These are phyloP conservation scores for Helicocarpus griseus DNA, from an alignment of 2,329 filamentous ascomycete genomes.

Conservation along the genomic window DNA sequence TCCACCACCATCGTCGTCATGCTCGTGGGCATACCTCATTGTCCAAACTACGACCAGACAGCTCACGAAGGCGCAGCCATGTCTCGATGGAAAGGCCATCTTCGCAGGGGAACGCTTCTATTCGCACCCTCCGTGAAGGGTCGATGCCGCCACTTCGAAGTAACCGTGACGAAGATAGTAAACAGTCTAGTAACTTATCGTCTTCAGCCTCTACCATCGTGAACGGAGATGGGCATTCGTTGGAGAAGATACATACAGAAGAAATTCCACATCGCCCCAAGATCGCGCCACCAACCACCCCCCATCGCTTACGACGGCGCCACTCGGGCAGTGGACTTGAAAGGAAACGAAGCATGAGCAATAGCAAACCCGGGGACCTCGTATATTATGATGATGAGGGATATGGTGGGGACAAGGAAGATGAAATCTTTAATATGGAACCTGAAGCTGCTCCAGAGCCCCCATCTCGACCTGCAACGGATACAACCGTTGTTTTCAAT, in stretches of 20 bases:
- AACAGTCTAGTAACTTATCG: slow-evolving; percentile 21
- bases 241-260: slow-evolving; percentile 26
- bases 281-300: slow-evolving; percentile 10
- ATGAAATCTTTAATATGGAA: slow-evolving; percentile 61
- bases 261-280: slow-evolving; percentile 25
- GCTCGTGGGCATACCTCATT: slow-evolving; percentile 54
- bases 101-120: slow-evolving; percentile 14
- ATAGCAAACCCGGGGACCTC: slow-evolving; percentile 62
- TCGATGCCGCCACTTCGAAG: slow-evolving; percentile 10
- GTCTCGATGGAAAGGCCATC: slow-evolving; percentile 24
- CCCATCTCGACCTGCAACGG: background rate
- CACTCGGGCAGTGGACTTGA: slow-evolving; percentile 82
- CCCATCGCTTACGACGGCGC: slow-evolving; percentile 46
- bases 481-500: background rate
- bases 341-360: slow-evolving; percentile 61
- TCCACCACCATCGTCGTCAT: slow-evolving; percentile 69
- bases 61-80: slow-evolving; percentile 23
- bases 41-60: slow-evolving; percentile 37
- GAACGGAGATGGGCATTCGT: slow-evolving; percentile 22
- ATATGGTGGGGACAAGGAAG: slow-evolving; percentile 68
- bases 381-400: slow-evolving; percentile 87
- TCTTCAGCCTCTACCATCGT: slow-evolving; percentile 31
- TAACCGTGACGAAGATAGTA: slow-evolving; percentile 17
- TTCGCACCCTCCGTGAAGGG: slow-evolving; percentile 12
- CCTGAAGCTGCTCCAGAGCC: slow-evolving; percentile 28